phyloP scores from a whole-genome alignment of 2,329 filamentous ascomycete genomes.

The Trichoderma hamatum region DNA sequence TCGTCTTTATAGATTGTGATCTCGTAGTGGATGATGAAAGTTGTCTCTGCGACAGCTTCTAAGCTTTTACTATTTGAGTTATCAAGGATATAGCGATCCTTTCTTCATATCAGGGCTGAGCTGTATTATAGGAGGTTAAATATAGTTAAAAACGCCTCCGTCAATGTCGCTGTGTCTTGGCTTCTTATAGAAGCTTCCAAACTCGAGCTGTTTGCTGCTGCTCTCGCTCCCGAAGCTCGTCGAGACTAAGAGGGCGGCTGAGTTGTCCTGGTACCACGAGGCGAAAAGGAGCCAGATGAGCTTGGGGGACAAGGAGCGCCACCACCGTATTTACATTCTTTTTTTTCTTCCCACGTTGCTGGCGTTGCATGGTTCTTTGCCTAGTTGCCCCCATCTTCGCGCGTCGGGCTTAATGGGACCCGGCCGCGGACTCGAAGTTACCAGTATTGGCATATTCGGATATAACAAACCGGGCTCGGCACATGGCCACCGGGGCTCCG shows the following conservation, averaged over 20 bases:
- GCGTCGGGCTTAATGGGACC: slow-evolving; percentile 22
- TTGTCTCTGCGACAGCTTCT: background rate
- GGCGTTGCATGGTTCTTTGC: background rate
- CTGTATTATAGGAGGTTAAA: background rate
- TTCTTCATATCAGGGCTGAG: background rate
- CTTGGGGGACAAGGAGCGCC: background rate
- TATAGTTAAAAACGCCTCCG: background rate
- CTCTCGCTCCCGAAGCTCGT: background rate
- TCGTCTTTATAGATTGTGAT: background rate
- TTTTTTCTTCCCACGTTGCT: slow-evolving; percentile 10
- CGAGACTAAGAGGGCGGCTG: background rate
- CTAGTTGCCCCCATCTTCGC: slow-evolving; percentile 14
- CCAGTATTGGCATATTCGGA: background rate
- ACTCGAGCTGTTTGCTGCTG: background rate
- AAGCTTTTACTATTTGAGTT: background rate
- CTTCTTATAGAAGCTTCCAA: background rate
- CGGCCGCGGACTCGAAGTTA: background rate
- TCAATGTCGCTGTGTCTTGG: background rate
- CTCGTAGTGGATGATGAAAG: background rate
- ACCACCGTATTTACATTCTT: slow-evolving; percentile 17
- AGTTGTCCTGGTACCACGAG: slow-evolving; percentile 7
- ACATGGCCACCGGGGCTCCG: slow-evolving; percentile 2
- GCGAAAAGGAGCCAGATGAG: background rate
- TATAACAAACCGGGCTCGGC: slow-evolving; percentile 12
- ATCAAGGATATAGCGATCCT: background rate